These are phyloP conservation scores for Lipomyces chichibuensis DNA, from an alignment of 805 yeast species.

Conservation along the genomic window DNA sequence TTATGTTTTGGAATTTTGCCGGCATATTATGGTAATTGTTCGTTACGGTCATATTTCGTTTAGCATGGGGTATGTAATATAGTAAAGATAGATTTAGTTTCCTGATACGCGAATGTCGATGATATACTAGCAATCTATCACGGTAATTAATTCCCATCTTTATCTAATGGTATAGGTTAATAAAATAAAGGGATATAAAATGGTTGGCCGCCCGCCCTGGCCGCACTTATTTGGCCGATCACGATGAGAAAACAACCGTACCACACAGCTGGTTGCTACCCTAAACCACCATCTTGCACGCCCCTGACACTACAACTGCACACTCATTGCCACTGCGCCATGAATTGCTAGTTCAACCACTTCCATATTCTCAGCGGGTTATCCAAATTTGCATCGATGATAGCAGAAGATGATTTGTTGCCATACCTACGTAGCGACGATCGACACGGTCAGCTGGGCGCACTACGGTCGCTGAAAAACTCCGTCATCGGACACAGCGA, in stretches of 20 bases:
- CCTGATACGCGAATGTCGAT: too few relatives aligned
- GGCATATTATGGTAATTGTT: background rate
- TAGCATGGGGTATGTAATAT: background rate
- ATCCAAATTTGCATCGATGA: constrained; percentile 14
- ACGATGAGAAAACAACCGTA: background rate
- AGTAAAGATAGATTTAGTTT: background rate
- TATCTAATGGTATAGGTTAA: too few relatives aligned
- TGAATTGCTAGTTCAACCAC: background rate
- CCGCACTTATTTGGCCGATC: background rate
- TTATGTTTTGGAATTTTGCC: background rate
- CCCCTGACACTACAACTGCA: background rate
- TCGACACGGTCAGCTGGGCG: constrained; percentile 27
- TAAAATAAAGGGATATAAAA: too few relatives aligned
- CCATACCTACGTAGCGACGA: constrained; percentile 23
- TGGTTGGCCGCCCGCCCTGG: background rate
- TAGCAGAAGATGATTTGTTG: constrained; percentile 26
- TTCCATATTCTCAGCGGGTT: background rate
- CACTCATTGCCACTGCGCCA: background rate
- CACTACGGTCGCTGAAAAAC: constrained; percentile 40
- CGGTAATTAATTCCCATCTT: too few relatives aligned
- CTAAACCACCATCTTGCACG: constrained; percentile 1
- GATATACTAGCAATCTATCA: too few relatives aligned
- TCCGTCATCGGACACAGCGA: constrained; percentile 44
- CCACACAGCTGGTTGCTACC: background rate
- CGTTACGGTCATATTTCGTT: background rate